These are phyloP conservation scores for Diaporthe citriasiana DNA, from an alignment of 2,329 filamentous ascomycete species.

Conservation along the genomic window DNA sequence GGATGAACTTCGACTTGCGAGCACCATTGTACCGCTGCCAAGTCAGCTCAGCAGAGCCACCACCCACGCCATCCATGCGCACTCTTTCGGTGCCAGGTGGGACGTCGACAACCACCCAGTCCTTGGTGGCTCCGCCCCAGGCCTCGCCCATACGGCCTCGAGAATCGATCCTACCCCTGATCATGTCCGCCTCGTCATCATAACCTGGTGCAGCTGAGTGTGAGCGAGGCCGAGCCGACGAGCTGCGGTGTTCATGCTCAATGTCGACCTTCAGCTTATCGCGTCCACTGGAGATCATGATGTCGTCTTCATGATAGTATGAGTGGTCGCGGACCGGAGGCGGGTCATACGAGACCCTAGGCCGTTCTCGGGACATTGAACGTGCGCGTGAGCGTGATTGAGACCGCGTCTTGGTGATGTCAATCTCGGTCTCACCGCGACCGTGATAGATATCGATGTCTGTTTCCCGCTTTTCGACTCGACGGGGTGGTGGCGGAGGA, in stretches of 20 bases:
- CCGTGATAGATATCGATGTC: slow-evolving; percentile 74
- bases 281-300: slow-evolving; percentile 72
- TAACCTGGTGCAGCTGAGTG: slow-evolving; percentile 68
- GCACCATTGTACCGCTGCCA: slow-evolving; percentile 87
- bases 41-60: slow-evolving; percentile 80
- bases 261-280: slow-evolving; percentile 63
- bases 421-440: slow-evolving; percentile 69
- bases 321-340: slow-evolving; percentile 58
- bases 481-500: slow-evolving; percentile 63
- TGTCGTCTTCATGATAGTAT: slow-evolving; percentile 72
- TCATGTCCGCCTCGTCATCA: slow-evolving; percentile 76
- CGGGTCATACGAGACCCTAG: slow-evolving; percentile 40
- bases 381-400: slow-evolving; percentile 58
- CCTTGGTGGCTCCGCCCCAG: slow-evolving; percentile 79
- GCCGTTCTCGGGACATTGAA: slow-evolving; percentile 54
- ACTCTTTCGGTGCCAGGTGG: slow-evolving; percentile 86
- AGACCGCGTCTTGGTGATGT: slow-evolving; percentile 62
- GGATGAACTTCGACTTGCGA: slow-evolving; percentile 79
- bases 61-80: slow-evolving; percentile 84
- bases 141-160: slow-evolving; percentile 81
- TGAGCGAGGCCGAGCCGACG: slow-evolving; percentile 61
- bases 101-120: slow-evolving; percentile 87
- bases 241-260: slow-evolving; percentile 51
- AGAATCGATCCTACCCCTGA: slow-evolving; percentile 67
- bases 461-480: slow-evolving; percentile 65